Evolutionary conservation across 192 early-diverging fungal species (phyloP).

Genomic region (Allomyces javanicus): DNA sequence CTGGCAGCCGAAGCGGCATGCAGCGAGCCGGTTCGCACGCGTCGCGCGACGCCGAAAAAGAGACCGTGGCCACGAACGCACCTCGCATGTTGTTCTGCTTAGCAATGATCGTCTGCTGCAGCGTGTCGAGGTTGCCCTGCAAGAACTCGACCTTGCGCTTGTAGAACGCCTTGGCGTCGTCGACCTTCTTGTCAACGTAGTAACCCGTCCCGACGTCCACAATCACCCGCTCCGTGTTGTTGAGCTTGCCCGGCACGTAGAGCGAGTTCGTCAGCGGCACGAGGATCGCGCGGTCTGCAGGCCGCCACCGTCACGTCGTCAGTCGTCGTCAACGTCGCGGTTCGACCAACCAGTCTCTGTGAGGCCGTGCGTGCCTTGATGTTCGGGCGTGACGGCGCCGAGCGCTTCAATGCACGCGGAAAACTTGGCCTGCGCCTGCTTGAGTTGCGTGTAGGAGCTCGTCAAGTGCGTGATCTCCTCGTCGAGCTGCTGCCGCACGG

Average conservation of each 20-base stretch:
- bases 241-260: constrained; percentile 82
- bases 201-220: constrained; percentile 95
- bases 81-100: constrained; percentile 52
- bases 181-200: constrained; percentile 62
- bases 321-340: not conserved
- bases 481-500: constrained; percentile 65
- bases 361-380: constrained; percentile 14
- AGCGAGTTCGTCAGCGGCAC: constrained; percentile 32
- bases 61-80: constrained; percentile 5
- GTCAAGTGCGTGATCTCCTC: constrained; percentile 78
- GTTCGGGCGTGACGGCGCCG: constrained; percentile 29
- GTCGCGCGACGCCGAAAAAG: not conserved
- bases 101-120: constrained; percentile 60
- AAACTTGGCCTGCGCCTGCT: constrained; percentile 71
- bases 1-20: no score
- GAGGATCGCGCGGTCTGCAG: constrained; percentile 19
- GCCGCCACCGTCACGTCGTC: not conserved
- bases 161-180: constrained; percentile 70
- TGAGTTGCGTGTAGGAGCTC: constrained; percentile 63
- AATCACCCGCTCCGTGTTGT: constrained; percentile 61
- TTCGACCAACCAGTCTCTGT: not conserved
- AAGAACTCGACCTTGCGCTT: constrained; percentile 63
- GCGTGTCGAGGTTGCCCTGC: constrained; percentile 53
- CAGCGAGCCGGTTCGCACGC: no score
- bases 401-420: constrained; percentile 61